Base-by-base conservation (phyloP, 495 filamentous ascomycete species). In the Xylaria castorea region DNA sequence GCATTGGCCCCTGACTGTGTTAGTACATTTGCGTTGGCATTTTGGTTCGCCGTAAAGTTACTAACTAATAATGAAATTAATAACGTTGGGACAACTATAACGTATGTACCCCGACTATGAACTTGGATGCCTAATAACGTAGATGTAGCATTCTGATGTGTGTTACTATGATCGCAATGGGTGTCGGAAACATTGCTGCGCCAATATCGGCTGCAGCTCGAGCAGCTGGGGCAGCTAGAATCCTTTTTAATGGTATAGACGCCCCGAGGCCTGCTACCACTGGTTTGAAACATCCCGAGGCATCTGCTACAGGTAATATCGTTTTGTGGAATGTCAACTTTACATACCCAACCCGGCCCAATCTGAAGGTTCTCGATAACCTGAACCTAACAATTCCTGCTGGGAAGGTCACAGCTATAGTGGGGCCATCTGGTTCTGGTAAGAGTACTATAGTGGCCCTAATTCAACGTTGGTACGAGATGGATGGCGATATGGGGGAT, bases 321-420 rank as follows among this genome's bases (percentile, higher is more conserved):
- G 81, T 87, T 0, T 83, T 93, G 27, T 74, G 84, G 50, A 80
- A 91, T 65, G 82, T 92, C 27, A 84, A 84, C 20, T 93, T 93
- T 74, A 83, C 88, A 0, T 94, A 93, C 73, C 89, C 91, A 4
- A 87, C 89, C 8, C 81, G 91, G 36, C 86, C 89, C 1, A 85
- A 90, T 46, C 79, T 89, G 42, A 88, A 84, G 48, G 86, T 92
- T 0, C 80, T 88, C 1, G 81, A 85, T 58, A 75, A 87, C n/a
- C 75, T 92, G 30, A 83, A 80, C 55, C 71, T 92, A 7, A 80
- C 76, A 0, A 84, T 93, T 18, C 90, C 91, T 7, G 90, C 93
- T 6, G 94, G 95, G 1, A 94, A 96, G 78, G 90, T 90, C 22
- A 93, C 92, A 22, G 93, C 94, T n/a, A 86, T 98, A 61, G 92